These are phyloP conservation scores for Stachybotrys chartarum DNA, from an alignment of 2,329 filamentous ascomycete species.

Conservation along the genomic window DNA sequence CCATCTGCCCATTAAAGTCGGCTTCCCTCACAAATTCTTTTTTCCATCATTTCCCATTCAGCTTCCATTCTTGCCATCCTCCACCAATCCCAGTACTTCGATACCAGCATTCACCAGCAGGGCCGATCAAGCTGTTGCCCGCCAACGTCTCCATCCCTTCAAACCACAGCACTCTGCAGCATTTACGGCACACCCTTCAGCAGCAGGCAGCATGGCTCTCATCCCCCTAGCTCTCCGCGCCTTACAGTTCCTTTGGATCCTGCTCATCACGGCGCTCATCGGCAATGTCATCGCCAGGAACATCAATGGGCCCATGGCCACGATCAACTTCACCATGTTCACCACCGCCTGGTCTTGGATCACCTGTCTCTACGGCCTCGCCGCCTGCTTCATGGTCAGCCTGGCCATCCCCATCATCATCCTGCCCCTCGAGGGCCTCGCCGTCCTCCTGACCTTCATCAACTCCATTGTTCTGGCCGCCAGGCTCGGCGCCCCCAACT, in stretches of 20 bases:
- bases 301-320: conserved; percentile 33
- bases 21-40: background rate
- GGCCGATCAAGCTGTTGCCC: background rate
- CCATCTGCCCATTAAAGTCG: background rate
- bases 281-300: conserved; percentile 51
- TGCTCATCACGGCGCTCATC: conserved; percentile 48
- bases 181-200: background rate
- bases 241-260: conserved; percentile 42
- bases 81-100: background rate
- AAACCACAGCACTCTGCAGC: conserved; percentile 2
- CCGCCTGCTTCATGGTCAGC: conserved; percentile 44
- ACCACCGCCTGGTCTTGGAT: conserved; percentile 60
- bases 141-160: background rate
- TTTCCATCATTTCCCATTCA: background rate
- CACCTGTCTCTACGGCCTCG: conserved; percentile 55
- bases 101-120: background rate
- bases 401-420: conserved; percentile 45
- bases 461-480: conserved; percentile 63
- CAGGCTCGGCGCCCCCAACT: conserved; percentile 62
- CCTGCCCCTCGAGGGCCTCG: conserved; percentile 49
- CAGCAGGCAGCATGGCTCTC: conserved; percentile 23
- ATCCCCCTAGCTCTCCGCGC: conserved; percentile 39
- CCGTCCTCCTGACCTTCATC: conserved; percentile 64
- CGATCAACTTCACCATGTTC: conserved; percentile 63
- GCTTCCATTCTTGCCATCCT: background rate